Base-by-base conservation (phyloP, 805 yeast species). In the Starmerella stellata region DNA sequence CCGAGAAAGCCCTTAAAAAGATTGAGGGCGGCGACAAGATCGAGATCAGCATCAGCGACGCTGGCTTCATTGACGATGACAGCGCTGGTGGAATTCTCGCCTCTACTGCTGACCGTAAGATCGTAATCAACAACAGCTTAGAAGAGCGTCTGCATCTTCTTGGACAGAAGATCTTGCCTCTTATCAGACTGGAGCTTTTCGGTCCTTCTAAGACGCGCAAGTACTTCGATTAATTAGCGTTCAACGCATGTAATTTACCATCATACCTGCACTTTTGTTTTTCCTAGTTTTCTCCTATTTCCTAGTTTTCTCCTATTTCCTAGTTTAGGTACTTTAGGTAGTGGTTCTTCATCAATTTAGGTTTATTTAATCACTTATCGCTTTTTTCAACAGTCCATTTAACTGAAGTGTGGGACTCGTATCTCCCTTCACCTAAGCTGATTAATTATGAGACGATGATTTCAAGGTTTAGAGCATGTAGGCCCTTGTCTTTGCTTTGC, bases 81-180 rank as follows among this genome's bases (percentile, higher is more conserved):
- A 49, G 61, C 39, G 74, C 87, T 29, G 99, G 99, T 47, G 99
- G 99, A 56, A 81, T 75, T 30, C 60, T 82, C 35, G 67, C 81
- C 35, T 58, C 69, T 40, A 79, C 78, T 55, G 69, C 70, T 28
- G 58, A 70, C 32, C 93, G 92, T 39, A 81, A 78, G 63, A 83
- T 90, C 49, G 85, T 78, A 51, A 81, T 90, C 40, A 69, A 80
- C 62, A 90, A 90, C 66, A 85, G 98, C 35, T 69, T 90, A 53
- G 95, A 83, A 54, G 95, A 85, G 66, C 80, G 99, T 64, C 72
- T 90, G 54, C 70, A 75, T 52, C 62, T 90, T 45, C 68, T 90
- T 52, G 70, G 78, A 29, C 78, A 79, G 57, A 80, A 74, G 53
- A 78, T 94, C 5, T 71, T 90, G 49, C 99, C 99, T 36, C 92